These are phyloP conservation scores for Pelargonium myrrhifolium DNA, from an alignment of 441 rosid species.

Conservation along the genomic window DNA sequence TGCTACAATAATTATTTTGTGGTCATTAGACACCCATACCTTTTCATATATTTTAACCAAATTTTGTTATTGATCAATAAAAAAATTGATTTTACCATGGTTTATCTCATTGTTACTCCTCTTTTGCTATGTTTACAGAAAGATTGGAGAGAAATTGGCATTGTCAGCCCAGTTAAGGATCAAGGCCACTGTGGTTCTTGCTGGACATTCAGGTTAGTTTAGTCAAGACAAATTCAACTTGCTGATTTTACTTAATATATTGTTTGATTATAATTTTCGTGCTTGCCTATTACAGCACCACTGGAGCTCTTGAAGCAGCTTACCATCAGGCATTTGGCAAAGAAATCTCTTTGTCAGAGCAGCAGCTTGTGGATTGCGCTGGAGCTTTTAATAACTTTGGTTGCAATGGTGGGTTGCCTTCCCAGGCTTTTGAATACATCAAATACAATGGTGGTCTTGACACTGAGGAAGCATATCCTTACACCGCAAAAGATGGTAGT, in stretches of 20 bases:
- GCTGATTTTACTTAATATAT: not conserved
- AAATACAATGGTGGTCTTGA: constrained; percentile 90
- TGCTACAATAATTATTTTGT: not conserved
- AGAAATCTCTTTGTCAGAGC: constrained; percentile 74
- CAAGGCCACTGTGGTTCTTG: constrained; percentile 94
- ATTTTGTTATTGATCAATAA: no score
- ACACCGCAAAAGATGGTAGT: constrained; percentile 44
- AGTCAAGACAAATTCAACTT: not conserved
- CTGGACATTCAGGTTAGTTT: constrained; percentile 90
- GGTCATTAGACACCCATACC: not conserved
- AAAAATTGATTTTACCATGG: not conserved
- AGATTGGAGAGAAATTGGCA: constrained; percentile 87
- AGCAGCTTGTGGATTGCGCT: constrained; percentile 97
- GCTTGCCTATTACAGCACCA: constrained; percentile 45
- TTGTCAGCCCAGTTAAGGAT: constrained; percentile 82
- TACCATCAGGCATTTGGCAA: constrained; percentile 87
- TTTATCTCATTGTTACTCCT: not conserved
- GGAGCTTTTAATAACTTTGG: constrained; percentile 78
- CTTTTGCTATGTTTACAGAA: constrained; percentile 34
- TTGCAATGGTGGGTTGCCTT: constrained; percentile 88
- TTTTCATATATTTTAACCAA: not conserved
- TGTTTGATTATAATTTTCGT: not conserved
- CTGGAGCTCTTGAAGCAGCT: constrained; percentile 98
- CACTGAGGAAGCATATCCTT: constrained; percentile 84
- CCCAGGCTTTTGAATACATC: constrained; percentile 92